Percentiles rank a stretch among this genome's conserved stretches.
Conservation (phyloP, 1,284 basidiomycete genomes). For the Inonotus hispidus region DNA sequence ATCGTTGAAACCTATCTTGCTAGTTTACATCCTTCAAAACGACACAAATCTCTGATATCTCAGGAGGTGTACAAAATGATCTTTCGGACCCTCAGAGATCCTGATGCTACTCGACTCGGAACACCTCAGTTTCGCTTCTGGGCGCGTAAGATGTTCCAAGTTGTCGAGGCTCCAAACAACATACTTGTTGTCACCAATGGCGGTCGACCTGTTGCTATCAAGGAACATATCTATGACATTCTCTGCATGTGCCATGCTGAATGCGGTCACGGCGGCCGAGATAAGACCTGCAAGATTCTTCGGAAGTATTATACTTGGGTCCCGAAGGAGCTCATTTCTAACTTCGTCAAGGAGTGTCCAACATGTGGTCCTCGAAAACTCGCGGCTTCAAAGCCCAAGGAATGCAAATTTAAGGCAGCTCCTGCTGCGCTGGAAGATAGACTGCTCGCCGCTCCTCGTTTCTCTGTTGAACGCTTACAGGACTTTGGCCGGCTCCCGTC, state of each 20-base stretch:
- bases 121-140: constrained; percentile 72
- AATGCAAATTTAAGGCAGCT: constrained; percentile 16
- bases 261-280: constrained; percentile 68
- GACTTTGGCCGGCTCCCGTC: constrained; percentile 7
- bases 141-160: constrained; percentile 72
- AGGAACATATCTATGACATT: constrained; percentile 71
- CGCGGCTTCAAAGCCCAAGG: neutral
- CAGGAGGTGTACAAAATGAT: constrained; percentile 64
- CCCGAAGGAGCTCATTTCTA: constrained; percentile 71
- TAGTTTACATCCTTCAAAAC: constrained; percentile 51
- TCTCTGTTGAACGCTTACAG: constrained; percentile 4
- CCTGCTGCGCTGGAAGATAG: constrained; percentile 25
- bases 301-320: constrained; percentile 71
- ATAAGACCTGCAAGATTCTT: constrained; percentile 61
- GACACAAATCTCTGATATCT: constrained; percentile 65
- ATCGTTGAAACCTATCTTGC: constrained; percentile 50
- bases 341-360: constrained; percentile 72
- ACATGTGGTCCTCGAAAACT: constrained; percentile 44
- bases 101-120: constrained; percentile 37
- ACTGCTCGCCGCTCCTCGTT: constrained; percentile 3
- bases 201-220: constrained; percentile 62
- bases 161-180: constrained; percentile 33
- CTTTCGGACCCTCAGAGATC: constrained; percentile 54
- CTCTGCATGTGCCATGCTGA: constrained; percentile 65
- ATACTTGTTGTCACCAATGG: constrained; percentile 55